Evolutionary conservation across 2,329 filamentous ascomycete species (phyloP), one percentile per base, ranked within the genome.

Genomic region (Beauveria asiatica): DNA sequence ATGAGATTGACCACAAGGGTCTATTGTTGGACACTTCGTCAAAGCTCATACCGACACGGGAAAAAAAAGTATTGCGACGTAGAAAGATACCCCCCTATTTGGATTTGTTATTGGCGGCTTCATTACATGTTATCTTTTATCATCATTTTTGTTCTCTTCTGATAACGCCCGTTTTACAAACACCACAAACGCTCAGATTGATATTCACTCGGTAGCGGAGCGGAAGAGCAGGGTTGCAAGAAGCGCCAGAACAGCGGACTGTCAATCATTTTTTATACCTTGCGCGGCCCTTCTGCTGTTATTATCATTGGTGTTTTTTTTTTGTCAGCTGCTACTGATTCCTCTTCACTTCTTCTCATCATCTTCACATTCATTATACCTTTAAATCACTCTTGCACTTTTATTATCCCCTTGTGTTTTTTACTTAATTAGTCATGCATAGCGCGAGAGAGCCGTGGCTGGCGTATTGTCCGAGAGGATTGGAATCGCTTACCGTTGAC

Each of bases 11-110:
- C 30, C 23, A 49, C 19, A 21, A 23, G 5, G 25, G 21, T 19
- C n/a, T 9, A 25, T 8, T 30, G 33, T 23, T 53, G 52, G n/a
- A 11, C 25, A 30, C 42, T 42, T 11, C 5, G n/a, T 37, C 30
- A 39, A 41, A 41, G 16, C 30, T 33, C 39, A 56, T 46, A 41
- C 25, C 53, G 41, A 25, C 25, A 33, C 19, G n/a, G 23, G n/a
- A 37, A 50, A 58, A 59, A 39, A 42, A 50, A 60, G 41, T 37
- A 60, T 60, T 60, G 58, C 57, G 52, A 52, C 54, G 60, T 63
- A 67, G 66, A 66, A 67, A 66, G 65, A 67, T 67, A 67, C 66
- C 66, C 62, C 33, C 62, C 62, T 62, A 59, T 62, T 63, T 61
- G 52, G 57, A 57, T 59, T 63, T 57, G 53, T 58, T 56, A 50